Conservation (phyloP, 306 rosid genomes). For the Quercus variabilis region DNA sequence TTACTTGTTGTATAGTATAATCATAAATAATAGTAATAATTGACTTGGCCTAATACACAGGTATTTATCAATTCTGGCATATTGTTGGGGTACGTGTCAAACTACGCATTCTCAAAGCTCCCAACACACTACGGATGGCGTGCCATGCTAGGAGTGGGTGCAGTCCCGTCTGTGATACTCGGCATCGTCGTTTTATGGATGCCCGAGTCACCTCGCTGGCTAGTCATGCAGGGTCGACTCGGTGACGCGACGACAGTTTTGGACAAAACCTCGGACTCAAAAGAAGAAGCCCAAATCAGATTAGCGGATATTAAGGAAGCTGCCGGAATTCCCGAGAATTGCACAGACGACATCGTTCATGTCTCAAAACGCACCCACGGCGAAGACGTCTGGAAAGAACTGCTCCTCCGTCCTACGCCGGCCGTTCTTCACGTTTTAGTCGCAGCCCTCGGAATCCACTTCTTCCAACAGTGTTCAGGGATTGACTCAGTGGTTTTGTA, state of each 20-base stretch:
- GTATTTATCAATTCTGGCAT: slow-evolving; percentile 68
- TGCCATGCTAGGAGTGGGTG: slow-evolving; percentile 72
- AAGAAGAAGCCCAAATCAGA: slow-evolving; percentile 51
- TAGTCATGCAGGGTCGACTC: slow-evolving; percentile 74
- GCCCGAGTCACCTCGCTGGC: slow-evolving; percentile 93
- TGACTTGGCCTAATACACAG: slow-evolving; percentile 12
- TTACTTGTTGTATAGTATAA: no score
- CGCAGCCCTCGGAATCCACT: slow-evolving; percentile 60
- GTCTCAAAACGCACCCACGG: slow-evolving; percentile 36
- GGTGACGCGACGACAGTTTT: slow-evolving; percentile 64
- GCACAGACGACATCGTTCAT: slow-evolving; percentile 51
- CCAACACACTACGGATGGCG: slow-evolving; percentile 56
- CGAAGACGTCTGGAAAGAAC: slow-evolving; percentile 66
- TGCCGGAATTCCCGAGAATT: slow-evolving; percentile 58
- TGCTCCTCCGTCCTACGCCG: slow-evolving; percentile 55
- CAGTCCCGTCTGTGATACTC: slow-evolving; percentile 48
- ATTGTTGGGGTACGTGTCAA: slow-evolving; percentile 63
- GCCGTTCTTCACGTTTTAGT: slow-evolving; percentile 61
- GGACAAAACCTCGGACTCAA: slow-evolving; percentile 53
- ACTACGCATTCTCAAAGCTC: slow-evolving; percentile 60
- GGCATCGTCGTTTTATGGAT: slow-evolving; percentile 58
- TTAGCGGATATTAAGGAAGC: slow-evolving; percentile 64
- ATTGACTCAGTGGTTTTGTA: slow-evolving; percentile 74
- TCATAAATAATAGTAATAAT: no score
- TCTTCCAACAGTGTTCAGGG: slow-evolving; percentile 77